phyloP scores from a whole-genome alignment of 257 asterid genomes.

The Cordia subcordata region DNA sequence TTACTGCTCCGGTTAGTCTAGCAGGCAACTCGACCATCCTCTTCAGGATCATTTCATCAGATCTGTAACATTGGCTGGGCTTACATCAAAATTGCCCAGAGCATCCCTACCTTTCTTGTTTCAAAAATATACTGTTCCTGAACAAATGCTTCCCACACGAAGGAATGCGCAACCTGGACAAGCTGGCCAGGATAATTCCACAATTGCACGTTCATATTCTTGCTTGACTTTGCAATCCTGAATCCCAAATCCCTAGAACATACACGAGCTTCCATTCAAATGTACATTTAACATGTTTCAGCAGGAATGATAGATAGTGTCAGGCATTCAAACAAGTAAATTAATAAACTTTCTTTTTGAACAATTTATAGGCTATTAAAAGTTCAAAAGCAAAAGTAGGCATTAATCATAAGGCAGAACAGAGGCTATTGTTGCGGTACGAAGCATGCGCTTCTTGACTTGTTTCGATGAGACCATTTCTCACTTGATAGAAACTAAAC shows the following conservation, averaged over 20 bases:
- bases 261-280: background rate
- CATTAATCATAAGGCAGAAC: too few species aligned
- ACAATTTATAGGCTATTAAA: too few species aligned
- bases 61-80: background rate
- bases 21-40: background rate
- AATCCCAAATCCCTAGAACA: background rate
- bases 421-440: too few species aligned
- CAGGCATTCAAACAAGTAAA: too few species aligned
- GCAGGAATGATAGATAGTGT: too few species aligned
- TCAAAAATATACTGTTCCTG: background rate
- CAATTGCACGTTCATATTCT: background rate
- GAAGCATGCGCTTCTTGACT: too few species aligned
- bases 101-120: background rate
- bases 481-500: too few species aligned
- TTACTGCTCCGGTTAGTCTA: background rate
- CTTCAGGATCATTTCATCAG: background rate
- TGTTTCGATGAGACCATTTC: too few species aligned
- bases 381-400: too few species aligned
- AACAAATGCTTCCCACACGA: background rate
- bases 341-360: too few species aligned
- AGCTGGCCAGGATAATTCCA: background rate
- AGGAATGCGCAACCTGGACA: background rate
- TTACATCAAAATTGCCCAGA: background rate
- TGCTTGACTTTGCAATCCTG: constrained; percentile 9
- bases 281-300: background rate